Conservation (phyloP, 352 stramenopile genomes). For the Pythium dissimile region DNA sequence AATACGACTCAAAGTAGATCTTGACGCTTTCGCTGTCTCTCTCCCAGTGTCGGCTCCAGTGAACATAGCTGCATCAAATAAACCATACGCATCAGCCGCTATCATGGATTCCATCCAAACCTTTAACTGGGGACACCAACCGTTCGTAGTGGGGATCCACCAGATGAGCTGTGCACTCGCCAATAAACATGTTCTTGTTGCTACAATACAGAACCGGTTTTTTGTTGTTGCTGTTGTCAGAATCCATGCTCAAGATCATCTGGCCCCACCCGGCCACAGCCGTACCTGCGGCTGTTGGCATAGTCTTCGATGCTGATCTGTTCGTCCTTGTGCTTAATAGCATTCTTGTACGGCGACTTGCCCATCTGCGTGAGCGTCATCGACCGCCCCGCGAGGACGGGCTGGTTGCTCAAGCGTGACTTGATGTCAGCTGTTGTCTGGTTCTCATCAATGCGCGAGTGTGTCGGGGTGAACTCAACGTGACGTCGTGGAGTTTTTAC, state of each 20-base stretch:
- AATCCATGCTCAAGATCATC: background rate
- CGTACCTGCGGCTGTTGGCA: conserved; percentile 42
- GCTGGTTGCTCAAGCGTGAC: conserved; percentile 1
- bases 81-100: background rate
- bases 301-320: conserved; percentile 60
- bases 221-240: conserved; percentile 26
- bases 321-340: conserved; percentile 54
- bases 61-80: conserved; percentile 48
- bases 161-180: conserved; percentile 36
- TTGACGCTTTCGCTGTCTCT: conserved; percentile 76
- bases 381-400: background rate
- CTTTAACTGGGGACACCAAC: conserved; percentile 20
- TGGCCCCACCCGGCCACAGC: background rate
- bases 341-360: conserved; percentile 16
- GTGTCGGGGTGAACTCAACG: conserved; percentile 9
- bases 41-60: conserved; percentile 74
- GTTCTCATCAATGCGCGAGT: conserved; percentile 8
- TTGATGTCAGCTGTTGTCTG: background rate
- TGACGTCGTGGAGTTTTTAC: background rate
- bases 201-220: conserved; percentile 28
- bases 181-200: conserved; percentile 64
- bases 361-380: conserved; percentile 10
- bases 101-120: background rate
- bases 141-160: conserved; percentile 65
- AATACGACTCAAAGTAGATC: conserved; percentile 78